Conservation (phyloP, 2,329 filamentous ascomycete genomes). For the Phialemoniopsis sp. region DNA sequence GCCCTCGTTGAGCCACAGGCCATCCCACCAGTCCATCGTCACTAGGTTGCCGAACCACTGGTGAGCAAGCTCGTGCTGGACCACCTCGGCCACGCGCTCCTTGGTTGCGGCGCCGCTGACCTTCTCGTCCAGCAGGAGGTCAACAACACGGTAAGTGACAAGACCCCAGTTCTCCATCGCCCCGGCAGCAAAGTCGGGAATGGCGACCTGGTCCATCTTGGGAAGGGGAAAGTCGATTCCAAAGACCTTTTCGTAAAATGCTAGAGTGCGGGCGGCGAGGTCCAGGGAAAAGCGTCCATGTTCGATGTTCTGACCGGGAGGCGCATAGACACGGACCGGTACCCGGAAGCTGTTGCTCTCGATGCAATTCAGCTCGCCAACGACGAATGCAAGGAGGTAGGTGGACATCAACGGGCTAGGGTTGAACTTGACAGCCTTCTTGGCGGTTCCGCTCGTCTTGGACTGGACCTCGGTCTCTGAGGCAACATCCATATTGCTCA, state of each 20-base stretch:
- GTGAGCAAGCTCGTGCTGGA: constrained; percentile 93
- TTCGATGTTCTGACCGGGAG: constrained; percentile 83
- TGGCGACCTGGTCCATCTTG: constrained; percentile 96
- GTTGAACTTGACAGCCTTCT: constrained; percentile 89
- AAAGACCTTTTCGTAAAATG: constrained; percentile 95
- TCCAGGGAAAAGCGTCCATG: constrained; percentile 88
- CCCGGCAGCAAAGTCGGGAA: constrained; percentile 91
- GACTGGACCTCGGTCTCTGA: constrained; percentile 71
- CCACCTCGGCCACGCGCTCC: constrained; percentile 89
- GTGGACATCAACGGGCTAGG: constrained; percentile 93
- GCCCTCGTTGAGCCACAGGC: constrained; percentile 85
- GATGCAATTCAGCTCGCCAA: constrained; percentile 90
- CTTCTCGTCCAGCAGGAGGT: constrained; percentile 88
- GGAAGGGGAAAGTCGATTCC: constrained; percentile 81
- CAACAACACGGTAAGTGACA: constrained; percentile 90
- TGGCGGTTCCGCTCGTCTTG: constrained; percentile 55
- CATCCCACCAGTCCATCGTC: constrained; percentile 94
- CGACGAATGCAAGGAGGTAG: constrained; percentile 89
- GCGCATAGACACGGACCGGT: constrained; percentile 90
- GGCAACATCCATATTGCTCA: constrained; percentile 96
- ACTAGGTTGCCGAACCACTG: constrained; percentile 92
- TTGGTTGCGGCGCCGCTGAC: constrained; percentile 83
- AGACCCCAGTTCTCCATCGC: constrained; percentile 99
- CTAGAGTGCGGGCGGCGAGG: constrained; percentile 82
- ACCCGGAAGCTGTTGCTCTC: constrained; percentile 90